Base-by-base conservation (phyloP, 2,329 filamentous ascomycete species). In the Gnomoniopsis smithogilvyi region DNA sequence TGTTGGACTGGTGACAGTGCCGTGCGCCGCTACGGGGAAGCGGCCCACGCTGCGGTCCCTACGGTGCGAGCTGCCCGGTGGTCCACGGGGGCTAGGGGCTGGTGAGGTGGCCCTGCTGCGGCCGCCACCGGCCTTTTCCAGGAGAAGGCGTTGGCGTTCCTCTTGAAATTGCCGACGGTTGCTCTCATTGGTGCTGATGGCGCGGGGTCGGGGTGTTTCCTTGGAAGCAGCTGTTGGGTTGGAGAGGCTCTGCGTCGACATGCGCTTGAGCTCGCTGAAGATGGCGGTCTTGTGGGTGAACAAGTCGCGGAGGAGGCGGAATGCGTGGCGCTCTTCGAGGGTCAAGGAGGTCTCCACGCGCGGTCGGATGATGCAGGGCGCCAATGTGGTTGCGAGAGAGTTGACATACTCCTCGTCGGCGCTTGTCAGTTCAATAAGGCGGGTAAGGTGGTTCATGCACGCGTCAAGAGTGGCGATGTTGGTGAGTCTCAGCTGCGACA, bases 401-500 rank as follows among this genome's bases (percentile, higher is more conserved):
- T 87, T 72, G 59, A 96, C 77, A 70, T 96, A 99, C 47, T 86
- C 78, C 70, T 99, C 95, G 66, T 96, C 94, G 34, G 95, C 95
- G 15, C 94, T 98, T 2, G 95, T 99, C 63, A 99, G 82, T 73
- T 99, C 95, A 70, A 99, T 96, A 61, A 99, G 80, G 62, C 95
- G 90, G 43, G 94, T 97, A 73, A 99, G 98, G 76, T 99, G 95
- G 65, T 96, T 98, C 82, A 96, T 96, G 71, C 96, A 90, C 45
- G 95, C 95, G 73, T 99, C 95, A 61, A 99, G 86, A n/a, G 95
- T 98, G 51, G 95, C 95, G 73, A 99, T 99, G 73, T 99, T 99
- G 64, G 95, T 92, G 58, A 99, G 87, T 62, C 94, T 90, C 58
- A 99, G 85, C 73, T 98, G 93, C 43, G 93, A 94, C 58, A 99